A percentile compares a stretch with the other conserved stretches of the same genome.
phyloP scores from a whole-genome alignment of 805 yeast species.

The Zygosaccharomyces siamensis region DNA sequence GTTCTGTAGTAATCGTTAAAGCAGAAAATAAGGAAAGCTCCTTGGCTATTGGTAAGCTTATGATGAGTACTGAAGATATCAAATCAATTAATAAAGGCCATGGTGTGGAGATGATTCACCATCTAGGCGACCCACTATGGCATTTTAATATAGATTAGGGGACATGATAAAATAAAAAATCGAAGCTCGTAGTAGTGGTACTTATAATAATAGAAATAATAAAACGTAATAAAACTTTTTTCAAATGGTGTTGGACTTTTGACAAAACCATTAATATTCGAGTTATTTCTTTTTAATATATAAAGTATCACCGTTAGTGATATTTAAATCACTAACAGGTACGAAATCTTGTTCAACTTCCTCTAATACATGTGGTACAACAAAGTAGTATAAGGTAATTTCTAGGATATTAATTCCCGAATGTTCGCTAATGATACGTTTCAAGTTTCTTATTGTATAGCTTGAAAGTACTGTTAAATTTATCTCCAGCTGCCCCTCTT shows the following conservation, averaged over 20 bases:
- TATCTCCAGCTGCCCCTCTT: background rate
- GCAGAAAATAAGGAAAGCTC: slow-evolving; percentile 94
- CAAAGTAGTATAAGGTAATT: slow-evolving; percentile 11
- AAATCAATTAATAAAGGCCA: slow-evolving; percentile 78
- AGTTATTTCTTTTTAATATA: slow-evolving; percentile 4
- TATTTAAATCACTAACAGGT: slow-evolving; percentile 16
- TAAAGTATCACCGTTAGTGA: slow-evolving; percentile 14
- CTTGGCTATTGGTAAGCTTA: slow-evolving; percentile 80
- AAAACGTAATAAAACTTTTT: too few relatives aligned
- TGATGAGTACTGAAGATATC: slow-evolving; percentile 87
- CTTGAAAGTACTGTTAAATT: slow-evolving; percentile 12
- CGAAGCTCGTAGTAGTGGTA: background rate
- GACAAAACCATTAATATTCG: background rate
- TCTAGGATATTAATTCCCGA: slow-evolving; percentile 5
- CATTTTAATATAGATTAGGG: slow-evolving; percentile 46
- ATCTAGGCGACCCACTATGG: slow-evolving; percentile 90
- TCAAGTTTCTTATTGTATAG: slow-evolving; percentile 24
- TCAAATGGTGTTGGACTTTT: too few relatives aligned
- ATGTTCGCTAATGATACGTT: slow-evolving; percentile 17
- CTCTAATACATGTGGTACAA: slow-evolving; percentile 6
- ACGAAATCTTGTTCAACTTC: slow-evolving; percentile 20
- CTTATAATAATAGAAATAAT: background rate
- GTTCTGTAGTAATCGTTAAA: slow-evolving; percentile 69
- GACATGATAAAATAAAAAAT: background rate
- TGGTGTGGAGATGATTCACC: slow-evolving; percentile 79